Evolutionary conservation across 192 early-diverging fungal species (phyloP).

Genomic region (Linderina pennispora): DNA sequence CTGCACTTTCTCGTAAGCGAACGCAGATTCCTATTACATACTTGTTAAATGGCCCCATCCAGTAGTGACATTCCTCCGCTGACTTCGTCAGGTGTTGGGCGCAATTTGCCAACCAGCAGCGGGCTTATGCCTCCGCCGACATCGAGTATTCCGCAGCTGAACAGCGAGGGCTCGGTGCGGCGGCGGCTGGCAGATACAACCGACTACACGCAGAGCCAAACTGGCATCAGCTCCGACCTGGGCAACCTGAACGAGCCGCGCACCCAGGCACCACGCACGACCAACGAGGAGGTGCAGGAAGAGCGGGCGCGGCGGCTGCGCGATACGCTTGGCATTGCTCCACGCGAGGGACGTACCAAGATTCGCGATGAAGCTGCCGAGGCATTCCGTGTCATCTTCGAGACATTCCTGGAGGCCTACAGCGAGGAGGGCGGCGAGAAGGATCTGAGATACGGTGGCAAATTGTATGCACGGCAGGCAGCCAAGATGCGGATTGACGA

Average conservation of each 20-base stretch:
- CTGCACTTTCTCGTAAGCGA: neutral
- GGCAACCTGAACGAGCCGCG: constrained; percentile 17
- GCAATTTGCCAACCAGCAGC: constrained; percentile 22
- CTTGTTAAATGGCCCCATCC: neutral
- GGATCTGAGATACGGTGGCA: constrained; percentile 15
- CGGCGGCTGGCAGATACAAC: constrained; percentile 21
- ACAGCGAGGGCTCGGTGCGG: constrained; percentile 34
- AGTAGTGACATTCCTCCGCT: constrained; percentile 1
- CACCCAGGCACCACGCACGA: constrained; percentile 10
- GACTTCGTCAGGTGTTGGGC: constrained; percentile 4
- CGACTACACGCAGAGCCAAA: constrained; percentile 5
- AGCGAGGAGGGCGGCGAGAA: neutral
- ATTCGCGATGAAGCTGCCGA: constrained; percentile 64
- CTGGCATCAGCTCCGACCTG: constrained; percentile 26
- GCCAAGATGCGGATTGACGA: constrained; percentile 51
- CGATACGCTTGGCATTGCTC: constrained; percentile 24
- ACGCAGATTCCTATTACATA: neutral
- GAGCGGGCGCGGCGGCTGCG: constrained; percentile 33
- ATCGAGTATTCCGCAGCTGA: constrained; percentile 29
- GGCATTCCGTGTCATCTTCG: constrained; percentile 61
- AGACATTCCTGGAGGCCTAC: constrained; percentile 61
- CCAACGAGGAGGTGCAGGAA: constrained; percentile 39
- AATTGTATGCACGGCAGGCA: constrained; percentile 66
- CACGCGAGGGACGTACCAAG: constrained; percentile 31
- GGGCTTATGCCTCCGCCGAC: constrained; percentile 20